Percentiles rank a stretch among this genome's conserved stretches.
phyloP scores from a whole-genome alignment of 108 stramenopile genomes.

The Licmophora abbreviata region DNA sequence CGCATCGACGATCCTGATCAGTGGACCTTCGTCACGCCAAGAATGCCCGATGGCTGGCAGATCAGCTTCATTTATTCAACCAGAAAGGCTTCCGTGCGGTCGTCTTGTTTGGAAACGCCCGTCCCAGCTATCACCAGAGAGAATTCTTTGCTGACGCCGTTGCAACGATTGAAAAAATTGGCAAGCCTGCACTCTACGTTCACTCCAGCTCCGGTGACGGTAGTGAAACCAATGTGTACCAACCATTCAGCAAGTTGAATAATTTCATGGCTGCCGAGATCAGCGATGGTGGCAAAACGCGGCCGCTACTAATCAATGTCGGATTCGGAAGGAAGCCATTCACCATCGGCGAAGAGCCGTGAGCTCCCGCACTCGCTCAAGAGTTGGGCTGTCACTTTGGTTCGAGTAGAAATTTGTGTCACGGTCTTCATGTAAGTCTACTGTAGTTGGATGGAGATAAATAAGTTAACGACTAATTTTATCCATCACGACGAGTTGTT shows the following conservation, averaged over 20 bases:
- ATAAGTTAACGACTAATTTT: too few relatives aligned
- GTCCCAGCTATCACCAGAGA: slow-evolving; percentile 41
- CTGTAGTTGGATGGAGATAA: too few relatives aligned
- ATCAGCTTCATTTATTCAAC: slow-evolving; percentile 17
- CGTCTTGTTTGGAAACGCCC: slow-evolving; percentile 70
- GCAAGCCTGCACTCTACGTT: slow-evolving; percentile 54
- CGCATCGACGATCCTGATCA: slow-evolving; percentile 23
- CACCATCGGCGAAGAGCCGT: slow-evolving; percentile 3
- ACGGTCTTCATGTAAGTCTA: too few relatives aligned
- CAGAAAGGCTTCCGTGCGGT: slow-evolving; percentile 37
- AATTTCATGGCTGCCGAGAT: slow-evolving; percentile 7
- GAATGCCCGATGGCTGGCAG: slow-evolving; percentile 60
- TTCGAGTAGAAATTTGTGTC: too few relatives aligned
- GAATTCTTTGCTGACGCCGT: slow-evolving; percentile 48
- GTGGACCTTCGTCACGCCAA: slow-evolving; percentile 34
- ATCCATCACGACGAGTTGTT: too few relatives aligned
- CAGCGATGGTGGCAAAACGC: slow-evolving; percentile 5
- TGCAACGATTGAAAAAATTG: slow-evolving; percentile 18
- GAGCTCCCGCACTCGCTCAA: neutral
- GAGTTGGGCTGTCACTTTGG: too few relatives aligned
- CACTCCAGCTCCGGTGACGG: slow-evolving; percentile 43
- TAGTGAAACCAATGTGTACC: slow-evolving; percentile 1
- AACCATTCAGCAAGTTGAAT: slow-evolving; percentile 3
- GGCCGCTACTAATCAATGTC: slow-evolving; percentile 18
- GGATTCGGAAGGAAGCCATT: slow-evolving; percentile 22